Conservation (phyloP, 306 rosid genomes). For the Medicago truncatula region MtrunA17r5.0-ANR NC_053046.1:24532501-24533000, state of each 20-base stretch:
- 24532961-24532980: conserved; percentile 41
- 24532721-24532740: conserved; percentile 47
- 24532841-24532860: too few relatives aligned
- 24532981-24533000: conserved; percentile 30
- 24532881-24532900: conserved; percentile 42
- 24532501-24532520: conserved; percentile 65
- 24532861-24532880: not conserved
- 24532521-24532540: conserved; percentile 75
- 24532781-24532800: conserved; percentile 76
- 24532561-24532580: conserved; percentile 76
- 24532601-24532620: conserved; percentile 87
- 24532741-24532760: conserved; percentile 65
- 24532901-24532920: not conserved
- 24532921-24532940: conserved; percentile 43
- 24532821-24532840: conserved; percentile 72
- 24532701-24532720: conserved; percentile 56
- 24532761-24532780: conserved; percentile 88
- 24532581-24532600: conserved; percentile 62
- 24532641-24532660: conserved; percentile 69
- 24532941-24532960: conserved; percentile 47
- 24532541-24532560: conserved; percentile 75
- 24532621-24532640: conserved; percentile 90
- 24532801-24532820: conserved; percentile 72
- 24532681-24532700: conserved; percentile 67
- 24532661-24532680: conserved; percentile 80